A percentile compares a stretch with the other conserved stretches of the same genome.
These are phyloP conservation scores for Xylaria acuta DNA, from an alignment of 495 filamentous ascomycete genomes.

Conservation along the genomic window DNA sequence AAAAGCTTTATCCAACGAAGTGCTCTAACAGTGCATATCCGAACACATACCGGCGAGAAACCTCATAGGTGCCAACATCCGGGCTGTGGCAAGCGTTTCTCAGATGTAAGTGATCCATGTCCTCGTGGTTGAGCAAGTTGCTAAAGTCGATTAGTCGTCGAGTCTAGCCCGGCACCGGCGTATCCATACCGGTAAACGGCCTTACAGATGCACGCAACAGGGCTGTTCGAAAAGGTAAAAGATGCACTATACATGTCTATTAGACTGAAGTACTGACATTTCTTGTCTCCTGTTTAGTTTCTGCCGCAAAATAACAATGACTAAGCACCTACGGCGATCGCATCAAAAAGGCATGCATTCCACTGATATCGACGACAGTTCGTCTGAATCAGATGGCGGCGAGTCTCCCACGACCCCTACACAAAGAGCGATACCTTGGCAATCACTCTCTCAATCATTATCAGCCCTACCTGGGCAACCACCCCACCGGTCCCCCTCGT, in stretches of 20 bases:
- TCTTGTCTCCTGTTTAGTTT: constrained; percentile 61
- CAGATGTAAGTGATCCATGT: constrained; percentile 67
- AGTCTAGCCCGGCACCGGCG: constrained; percentile 85
- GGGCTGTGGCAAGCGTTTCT: constrained; percentile 85
- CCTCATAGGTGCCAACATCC: constrained; percentile 81
- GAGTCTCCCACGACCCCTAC: constrained; percentile 58
- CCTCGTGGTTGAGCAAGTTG: constrained; percentile 3
- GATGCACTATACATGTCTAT: constrained; percentile 17
- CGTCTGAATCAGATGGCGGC: constrained; percentile 61
- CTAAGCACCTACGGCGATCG: constrained; percentile 76
- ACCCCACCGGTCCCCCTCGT: constrained; percentile 52
- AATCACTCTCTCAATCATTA: constrained; percentile 35
- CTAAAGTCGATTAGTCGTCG: constrained; percentile 72
- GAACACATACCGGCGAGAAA: constrained; percentile 90
- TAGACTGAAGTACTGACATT: constrained; percentile 35
- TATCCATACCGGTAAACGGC: constrained; percentile 84
- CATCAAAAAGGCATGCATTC: constrained; percentile 68
- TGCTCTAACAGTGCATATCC: constrained; percentile 83
- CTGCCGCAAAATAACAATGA: constrained; percentile 87
- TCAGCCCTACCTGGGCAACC: constrained; percentile 37
- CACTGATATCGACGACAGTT: constrained; percentile 58
- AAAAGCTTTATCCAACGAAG: constrained; percentile 93
- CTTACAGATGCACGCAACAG: constrained; percentile 79
- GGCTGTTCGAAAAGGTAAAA: constrained; percentile 82
- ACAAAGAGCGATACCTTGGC: constrained; percentile 47